A percentile compares a stretch with the other conserved stretches of the same genome.
These are phyloP conservation scores for Imleria badia DNA, from an alignment of 768 basidiomycete genomes.

Conservation along the genomic window DNA sequence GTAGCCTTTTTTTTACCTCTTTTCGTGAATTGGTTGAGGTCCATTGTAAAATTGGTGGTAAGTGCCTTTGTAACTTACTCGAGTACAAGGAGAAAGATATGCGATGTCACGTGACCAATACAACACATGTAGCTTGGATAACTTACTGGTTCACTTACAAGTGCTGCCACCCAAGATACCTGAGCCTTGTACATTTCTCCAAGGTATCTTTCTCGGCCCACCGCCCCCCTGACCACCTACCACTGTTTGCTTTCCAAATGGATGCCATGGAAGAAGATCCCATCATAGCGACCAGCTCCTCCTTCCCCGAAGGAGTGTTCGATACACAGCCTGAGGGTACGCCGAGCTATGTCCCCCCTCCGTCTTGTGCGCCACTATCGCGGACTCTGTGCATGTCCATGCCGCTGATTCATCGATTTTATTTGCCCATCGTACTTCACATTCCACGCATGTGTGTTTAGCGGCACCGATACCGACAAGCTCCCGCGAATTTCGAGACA, in stretches of 20 bases:
- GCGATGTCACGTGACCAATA: conserved; percentile 20
- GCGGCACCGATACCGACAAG: conserved; percentile 22
- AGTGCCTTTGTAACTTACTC: no score
- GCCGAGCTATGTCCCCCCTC: conserved; percentile 13
- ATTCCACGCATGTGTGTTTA: conserved; percentile 8
- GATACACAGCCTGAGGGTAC: conserved; percentile 21
- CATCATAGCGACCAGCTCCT: conserved; percentile 21
- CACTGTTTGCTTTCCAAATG: conserved; percentile 21
- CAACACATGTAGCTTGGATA: conserved; percentile 7
- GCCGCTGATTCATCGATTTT: conserved; percentile 9
- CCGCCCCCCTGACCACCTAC: not conserved
- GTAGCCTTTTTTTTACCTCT: not conserved
- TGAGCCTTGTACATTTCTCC: conserved; percentile 8
- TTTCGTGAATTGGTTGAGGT: not conserved
- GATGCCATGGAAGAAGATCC: conserved; percentile 36
- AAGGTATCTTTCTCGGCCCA: conserved; percentile 1
- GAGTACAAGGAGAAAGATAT: not conserved
- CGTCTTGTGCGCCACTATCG: conserved; percentile 20
- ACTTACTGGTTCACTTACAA: not conserved
- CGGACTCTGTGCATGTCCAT: not conserved
- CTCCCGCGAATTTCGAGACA: conserved; percentile 67
- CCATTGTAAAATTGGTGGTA: not conserved
- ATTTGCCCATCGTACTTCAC: not conserved
- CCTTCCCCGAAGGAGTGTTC: conserved; percentile 19
- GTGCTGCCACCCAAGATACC: conserved; percentile 26